Evolutionary conservation across 139 green algal genomes (phyloP), one percentile per base, ranked within the genome.

Genomic region (Helicosporidium sp.): DNA sequence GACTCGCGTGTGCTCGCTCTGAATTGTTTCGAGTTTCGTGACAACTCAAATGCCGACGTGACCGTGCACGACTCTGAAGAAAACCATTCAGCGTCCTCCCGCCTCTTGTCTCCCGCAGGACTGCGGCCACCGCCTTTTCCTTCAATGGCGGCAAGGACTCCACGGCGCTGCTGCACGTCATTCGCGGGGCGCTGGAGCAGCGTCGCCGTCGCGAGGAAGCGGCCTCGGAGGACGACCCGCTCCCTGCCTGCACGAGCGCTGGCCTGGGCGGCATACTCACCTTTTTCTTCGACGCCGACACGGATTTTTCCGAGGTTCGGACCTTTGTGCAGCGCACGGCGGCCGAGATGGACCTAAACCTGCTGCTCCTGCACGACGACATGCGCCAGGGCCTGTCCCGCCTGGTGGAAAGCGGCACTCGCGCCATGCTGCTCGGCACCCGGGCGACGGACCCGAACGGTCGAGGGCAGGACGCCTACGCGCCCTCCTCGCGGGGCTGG

Each of bases 111-210:
- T 35, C 24, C 13, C 57, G 36, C 65, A 84, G 78, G 22, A 48
- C 48, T 4, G 19, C 57, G n/a, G 53, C 68, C 40, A 34, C 85
- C 6, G 82, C 84, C 0, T 75, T 92, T 47, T 91, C 78, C 61
- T 94, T 94, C 66, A 94, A 94, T 47, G 83, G 79, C 6, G 84
- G 84, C 53, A 94, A 94, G 48, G 84, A 94, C 48, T 90, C 77
- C 3, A 93, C 82, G 3, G 77, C 91, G 7, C 58, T 94, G n/a
- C 73, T 94, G 28, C 84, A 93, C 49, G 48, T 94, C 26, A 63
- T 91, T 17, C 58, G 79, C 1, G 63, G 69, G 13, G 62, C 74
- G 4, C 24, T 76, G 18, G 50, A 26, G 43, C 26, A 41, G 53
- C 33, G 54, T 6, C 29, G 34, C 6, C 23, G 23, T 37, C 10